A percentile compares a stretch with the other conserved stretches of the same genome.
Evolutionary conservation across 148 eudicot species (phyloP).

Genomic region (Fagopyrum esculentum): DNA sequence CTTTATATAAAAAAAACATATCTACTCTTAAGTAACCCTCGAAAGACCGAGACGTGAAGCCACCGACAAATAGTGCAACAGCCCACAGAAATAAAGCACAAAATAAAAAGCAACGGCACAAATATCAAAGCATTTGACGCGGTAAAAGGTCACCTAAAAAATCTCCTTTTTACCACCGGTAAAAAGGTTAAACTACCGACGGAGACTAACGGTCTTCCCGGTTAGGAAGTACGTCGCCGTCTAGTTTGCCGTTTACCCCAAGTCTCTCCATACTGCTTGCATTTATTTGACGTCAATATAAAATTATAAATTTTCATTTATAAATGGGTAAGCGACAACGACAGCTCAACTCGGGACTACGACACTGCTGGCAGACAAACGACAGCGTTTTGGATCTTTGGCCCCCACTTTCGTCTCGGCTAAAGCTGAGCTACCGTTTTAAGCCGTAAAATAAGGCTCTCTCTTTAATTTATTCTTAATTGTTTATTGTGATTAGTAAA

Average conservation of each 20-base stretch:
- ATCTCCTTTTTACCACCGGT: not conserved
- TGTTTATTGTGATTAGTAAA: not conserved
- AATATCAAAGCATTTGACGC: not conserved
- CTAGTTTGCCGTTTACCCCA: slow-evolving; percentile 7
- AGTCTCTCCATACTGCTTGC: not conserved
- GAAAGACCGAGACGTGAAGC: not conserved
- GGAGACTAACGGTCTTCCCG: not conserved
- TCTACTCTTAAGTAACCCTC: no score
- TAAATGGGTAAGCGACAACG: not conserved
- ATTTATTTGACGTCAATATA: not conserved
- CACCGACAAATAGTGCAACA: not conserved
- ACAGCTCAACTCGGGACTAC: slow-evolving; percentile 7
- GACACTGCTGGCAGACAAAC: slow-evolving; percentile 1
- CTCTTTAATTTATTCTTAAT: not conserved
- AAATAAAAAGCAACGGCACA: not conserved
- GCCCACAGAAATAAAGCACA: not conserved
- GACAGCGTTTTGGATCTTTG: slow-evolving; percentile 3
- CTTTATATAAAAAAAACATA: no score
- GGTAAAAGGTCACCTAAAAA: slow-evolving; percentile 4
- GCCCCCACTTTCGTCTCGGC: not conserved
- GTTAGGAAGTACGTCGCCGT: slow-evolving; percentile 4
- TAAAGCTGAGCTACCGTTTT: not conserved
- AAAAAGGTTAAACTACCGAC: not conserved
- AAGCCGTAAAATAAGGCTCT: not conserved
- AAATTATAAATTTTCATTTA: not conserved